Evolutionary conservation across 164 flowering plant genomes (phyloP).

Genomic region (Euptelea pleiosperma): DNA sequence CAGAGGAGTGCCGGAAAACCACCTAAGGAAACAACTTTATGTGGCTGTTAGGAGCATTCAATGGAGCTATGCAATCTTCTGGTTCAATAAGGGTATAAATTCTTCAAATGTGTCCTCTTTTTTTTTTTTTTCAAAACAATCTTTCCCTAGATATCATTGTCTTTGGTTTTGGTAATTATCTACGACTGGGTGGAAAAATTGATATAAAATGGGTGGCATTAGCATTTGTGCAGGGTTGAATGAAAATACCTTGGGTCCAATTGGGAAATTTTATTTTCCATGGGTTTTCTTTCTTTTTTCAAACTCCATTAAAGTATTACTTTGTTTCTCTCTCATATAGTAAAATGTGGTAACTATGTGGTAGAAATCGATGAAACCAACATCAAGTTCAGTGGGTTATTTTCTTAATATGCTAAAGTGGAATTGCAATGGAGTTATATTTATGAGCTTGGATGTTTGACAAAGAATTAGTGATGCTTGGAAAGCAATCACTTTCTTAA

Average conservation of each 20-base stretch:
- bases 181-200: not conserved
- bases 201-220: not conserved
- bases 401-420: not conserved
- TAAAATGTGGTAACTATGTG: not conserved
- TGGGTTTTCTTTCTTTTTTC: too few relatives aligned
- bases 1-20: constrained; percentile 25
- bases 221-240: not conserved
- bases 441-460: too few relatives aligned
- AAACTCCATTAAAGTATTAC: too few relatives aligned
- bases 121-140: constrained; percentile 6
- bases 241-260: not conserved
- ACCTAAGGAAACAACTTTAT: constrained; percentile 62
- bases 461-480: too few relatives aligned
- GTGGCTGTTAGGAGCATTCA: constrained; percentile 71
- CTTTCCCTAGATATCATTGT: not conserved
- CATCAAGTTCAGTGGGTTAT: not conserved
- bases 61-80: constrained; percentile 94
- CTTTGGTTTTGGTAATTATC: not conserved
- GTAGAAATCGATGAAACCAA: not conserved
- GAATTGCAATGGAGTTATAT: too few relatives aligned
- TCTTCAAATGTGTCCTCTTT: not conserved
- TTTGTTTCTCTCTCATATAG: not conserved
- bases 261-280: too few relatives aligned
- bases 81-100: constrained; percentile 76
- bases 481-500: too few relatives aligned